Conservation (phyloP, 176 grass and related monocot species). For the Rhynchospora tenuis region DNA sequence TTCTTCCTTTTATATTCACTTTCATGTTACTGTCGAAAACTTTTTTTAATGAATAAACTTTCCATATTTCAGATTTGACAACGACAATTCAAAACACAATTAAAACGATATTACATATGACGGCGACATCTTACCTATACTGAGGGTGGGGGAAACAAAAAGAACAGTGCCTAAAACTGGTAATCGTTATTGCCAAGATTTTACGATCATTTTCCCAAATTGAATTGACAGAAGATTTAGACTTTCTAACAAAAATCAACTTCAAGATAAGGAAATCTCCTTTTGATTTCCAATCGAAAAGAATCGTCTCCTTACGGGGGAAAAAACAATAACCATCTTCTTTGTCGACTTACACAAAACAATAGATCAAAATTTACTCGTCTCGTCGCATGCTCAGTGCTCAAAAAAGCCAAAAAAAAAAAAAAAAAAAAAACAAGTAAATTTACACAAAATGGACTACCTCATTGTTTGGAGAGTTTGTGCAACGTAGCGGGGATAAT, state of each 20-base stretch:
- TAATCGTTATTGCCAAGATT: background rate
- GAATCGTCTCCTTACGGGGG: background rate
- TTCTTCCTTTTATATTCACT: background rate
- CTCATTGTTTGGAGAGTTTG: background rate
- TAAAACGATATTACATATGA: background rate
- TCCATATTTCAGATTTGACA: background rate
- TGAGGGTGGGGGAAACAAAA: background rate
- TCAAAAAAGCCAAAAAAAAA: background rate
- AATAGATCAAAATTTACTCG: background rate
- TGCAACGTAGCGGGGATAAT: background rate
- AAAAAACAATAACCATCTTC: background rate
- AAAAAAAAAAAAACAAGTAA: background rate
- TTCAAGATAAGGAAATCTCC: background rate
- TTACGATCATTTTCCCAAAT: background rate
- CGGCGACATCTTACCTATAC: background rate
- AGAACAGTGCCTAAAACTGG: background rate
- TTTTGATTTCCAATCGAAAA: background rate
- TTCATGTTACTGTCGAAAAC: background rate
- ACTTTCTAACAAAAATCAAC: background rate
- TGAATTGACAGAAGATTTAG: background rate
- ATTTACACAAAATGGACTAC: background rate
- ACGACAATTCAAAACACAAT: background rate
- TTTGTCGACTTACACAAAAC: background rate
- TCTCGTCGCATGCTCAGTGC: background rate
- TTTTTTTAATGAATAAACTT: background rate